Evolutionary conservation across 768 basidiomycete species (phyloP), one percentile per base, ranked within the genome.

Genomic region (Crucibulum laeve): DNA sequence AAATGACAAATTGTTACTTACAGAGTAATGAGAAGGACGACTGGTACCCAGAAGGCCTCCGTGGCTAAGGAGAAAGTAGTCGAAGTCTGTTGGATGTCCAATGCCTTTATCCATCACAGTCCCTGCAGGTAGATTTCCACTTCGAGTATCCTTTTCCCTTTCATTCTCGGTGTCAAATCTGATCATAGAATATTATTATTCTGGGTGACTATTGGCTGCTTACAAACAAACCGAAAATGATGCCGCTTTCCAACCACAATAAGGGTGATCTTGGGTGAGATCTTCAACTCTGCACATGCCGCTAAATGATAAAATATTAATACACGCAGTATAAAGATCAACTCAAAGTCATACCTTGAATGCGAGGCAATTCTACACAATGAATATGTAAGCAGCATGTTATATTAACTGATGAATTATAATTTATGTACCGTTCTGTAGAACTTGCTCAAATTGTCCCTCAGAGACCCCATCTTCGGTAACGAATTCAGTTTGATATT

Each of bases 241-340:
- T 86, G 83, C 2, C 84, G 71, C 56, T 91, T 92, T 1, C 85
- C 87, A 3, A 91, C 89, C 26, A 92, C 67, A 40, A 91, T 74
- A 11, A 91, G 63, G 0, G 90, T 91, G n/a, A 91, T 84, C 45
- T 76, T 80, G 0, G 82, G 78, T 0, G 63, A 67, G 22, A 88
- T 76, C 3, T 69, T 67, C 0, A 80, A 51, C 0, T 73, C 69
- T 0, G 44, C 43, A 51, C 86, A 90, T 2, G 87, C 87, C 22
- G 42, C 87, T 90, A 47, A 4, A 34, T 17, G 18, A 40, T n/a
- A 42, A 24, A 13, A 28, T 28, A 21, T 5, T 26, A 28, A 2
- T 21, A 5, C 14, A 22, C 28, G 37, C 2, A 8, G 11, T 4
- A 1, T 6, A 10, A 7, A 2, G 5, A 19, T 25, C n/a, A 17